phyloP scores from a whole-genome alignment of 305 asterid genomes.

The Caryopteris hybrid region DNA sequence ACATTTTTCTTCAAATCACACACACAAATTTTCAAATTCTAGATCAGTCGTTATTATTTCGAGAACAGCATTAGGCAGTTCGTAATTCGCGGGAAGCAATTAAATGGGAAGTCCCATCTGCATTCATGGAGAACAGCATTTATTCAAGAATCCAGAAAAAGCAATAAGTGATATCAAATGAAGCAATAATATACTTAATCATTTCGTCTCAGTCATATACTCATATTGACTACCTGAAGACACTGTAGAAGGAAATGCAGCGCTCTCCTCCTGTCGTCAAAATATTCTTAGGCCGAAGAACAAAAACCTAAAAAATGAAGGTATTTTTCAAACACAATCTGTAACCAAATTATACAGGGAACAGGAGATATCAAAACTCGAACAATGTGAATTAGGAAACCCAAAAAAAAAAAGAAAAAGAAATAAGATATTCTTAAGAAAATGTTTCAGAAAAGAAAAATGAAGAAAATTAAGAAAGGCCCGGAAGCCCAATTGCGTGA shows the following conservation, averaged over 20 bases:
- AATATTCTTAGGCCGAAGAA: too few relatives aligned
- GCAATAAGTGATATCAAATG: too few relatives aligned
- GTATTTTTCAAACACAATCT: too few relatives aligned
- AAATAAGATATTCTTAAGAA: not conserved
- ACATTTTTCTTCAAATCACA: too few relatives aligned
- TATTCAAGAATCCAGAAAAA: not conserved
- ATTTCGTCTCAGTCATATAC: not conserved
- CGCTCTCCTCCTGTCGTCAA: not conserved
- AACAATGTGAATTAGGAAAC: constrained; percentile 6
- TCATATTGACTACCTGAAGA: constrained; percentile 20
- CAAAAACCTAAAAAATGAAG: too few relatives aligned
- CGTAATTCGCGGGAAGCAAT: not conserved
- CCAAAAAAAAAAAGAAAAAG: not conserved
- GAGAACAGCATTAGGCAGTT: not conserved
- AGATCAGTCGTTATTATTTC: not conserved
- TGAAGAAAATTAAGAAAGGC: constrained; percentile 13
- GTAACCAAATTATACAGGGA: not conserved
- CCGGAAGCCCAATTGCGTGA: constrained; percentile 13
- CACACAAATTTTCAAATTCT: too few relatives aligned
- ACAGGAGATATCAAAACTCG: not conserved
- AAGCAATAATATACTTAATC: not conserved
- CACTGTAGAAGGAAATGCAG: not conserved
- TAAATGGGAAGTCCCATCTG: not conserved
- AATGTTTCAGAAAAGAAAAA: not conserved
- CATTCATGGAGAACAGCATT: not conserved